Percentiles rank a stretch among this genome's conserved stretches.
Evolutionary conservation across 2,329 filamentous ascomycete genomes (phyloP).

Genomic region (Claviceps fusiformis): DNA sequence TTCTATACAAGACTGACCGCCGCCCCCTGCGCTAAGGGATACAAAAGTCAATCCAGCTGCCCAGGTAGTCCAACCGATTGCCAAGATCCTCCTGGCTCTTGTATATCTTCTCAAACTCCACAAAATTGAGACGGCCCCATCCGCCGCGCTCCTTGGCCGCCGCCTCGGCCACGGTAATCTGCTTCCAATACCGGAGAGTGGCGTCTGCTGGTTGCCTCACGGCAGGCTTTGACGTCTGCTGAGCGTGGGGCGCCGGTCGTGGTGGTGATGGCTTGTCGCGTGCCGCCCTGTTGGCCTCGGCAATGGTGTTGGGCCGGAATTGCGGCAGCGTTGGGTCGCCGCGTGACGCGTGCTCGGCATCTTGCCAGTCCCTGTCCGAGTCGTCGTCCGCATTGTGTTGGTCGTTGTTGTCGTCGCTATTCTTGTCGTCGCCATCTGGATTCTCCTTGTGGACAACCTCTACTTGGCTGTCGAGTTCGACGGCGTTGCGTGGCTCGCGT

Average conservation of each 20-base stretch:
- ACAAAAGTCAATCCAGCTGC: constrained; percentile 80
- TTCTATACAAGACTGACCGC: neutral
- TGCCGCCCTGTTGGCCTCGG: constrained; percentile 9
- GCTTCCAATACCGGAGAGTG: constrained; percentile 35
- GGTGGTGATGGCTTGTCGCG: neutral
- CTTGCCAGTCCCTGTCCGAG: constrained; percentile 13
- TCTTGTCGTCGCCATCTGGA: constrained; percentile 2
- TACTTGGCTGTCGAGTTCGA: constrained; percentile 18
- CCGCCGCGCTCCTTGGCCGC: constrained; percentile 63
- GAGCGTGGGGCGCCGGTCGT: neutral
- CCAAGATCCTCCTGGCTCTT: constrained; percentile 48
- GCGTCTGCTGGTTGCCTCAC: constrained; percentile 12
- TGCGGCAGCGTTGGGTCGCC: constrained; percentile 55
- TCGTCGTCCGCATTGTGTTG: neutral
- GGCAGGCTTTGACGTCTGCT: neutral
- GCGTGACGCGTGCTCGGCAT: constrained; percentile 12
- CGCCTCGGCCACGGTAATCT: constrained; percentile 50
- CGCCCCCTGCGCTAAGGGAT: constrained; percentile 34
- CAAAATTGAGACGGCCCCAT: constrained; percentile 61
- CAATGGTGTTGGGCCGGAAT: constrained; percentile 44
- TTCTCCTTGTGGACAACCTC: constrained; percentile 13
- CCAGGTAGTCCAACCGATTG: constrained; percentile 64
- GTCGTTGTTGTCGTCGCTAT: neutral
- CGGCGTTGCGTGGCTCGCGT: constrained; percentile 17
- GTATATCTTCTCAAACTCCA: constrained; percentile 69